phyloP scores from a whole-genome alignment of 805 yeast genomes.

The Helenozyma baotianmanensis region DNA sequence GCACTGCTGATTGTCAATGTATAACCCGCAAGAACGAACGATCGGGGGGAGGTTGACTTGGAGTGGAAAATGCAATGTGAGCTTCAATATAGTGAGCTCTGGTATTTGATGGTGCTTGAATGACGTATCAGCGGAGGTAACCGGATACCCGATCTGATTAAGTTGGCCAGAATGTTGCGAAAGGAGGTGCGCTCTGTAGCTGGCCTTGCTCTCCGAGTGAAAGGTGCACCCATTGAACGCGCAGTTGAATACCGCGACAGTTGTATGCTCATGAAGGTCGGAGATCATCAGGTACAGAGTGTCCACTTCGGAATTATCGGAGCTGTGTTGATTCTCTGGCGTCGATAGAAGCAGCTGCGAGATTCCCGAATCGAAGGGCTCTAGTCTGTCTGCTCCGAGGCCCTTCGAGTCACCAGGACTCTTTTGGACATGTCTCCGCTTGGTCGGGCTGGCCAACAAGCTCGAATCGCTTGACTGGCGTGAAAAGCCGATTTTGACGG shows the following conservation, averaged over 20 bases:
- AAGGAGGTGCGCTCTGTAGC: constrained; percentile 11
- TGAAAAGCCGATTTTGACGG: no score
- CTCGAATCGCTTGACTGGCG: no score
- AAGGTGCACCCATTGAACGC: constrained; percentile 11
- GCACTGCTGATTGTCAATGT: no score
- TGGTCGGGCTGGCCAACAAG: no score
- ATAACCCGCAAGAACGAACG: no score
- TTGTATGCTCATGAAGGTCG: constrained; percentile 3
- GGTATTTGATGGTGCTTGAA: constrained; percentile 1
- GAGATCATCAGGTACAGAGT: constrained; percentile 1
- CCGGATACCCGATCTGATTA: constrained; percentile 15
- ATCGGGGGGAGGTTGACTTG: constrained; percentile 7
- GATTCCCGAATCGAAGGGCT: no score
- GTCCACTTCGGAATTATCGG: neutral
- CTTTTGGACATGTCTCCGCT: no score
- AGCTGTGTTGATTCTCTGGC: no score
- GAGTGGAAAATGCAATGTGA: constrained; percentile 15
- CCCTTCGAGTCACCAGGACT: no score
- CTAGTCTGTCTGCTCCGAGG: no score
- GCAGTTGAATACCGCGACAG: constrained; percentile 7
- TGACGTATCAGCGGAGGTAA: neutral
- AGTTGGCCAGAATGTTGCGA: constrained; percentile 8
- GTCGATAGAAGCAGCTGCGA: no score
- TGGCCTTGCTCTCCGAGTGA: constrained; percentile 5
- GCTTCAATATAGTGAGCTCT: constrained; percentile 10